Percentiles rank a stretch among this genome's conserved stretches.
phyloP scores from a whole-genome alignment of 805 yeast genomes.

The Candida corydali region DNA sequence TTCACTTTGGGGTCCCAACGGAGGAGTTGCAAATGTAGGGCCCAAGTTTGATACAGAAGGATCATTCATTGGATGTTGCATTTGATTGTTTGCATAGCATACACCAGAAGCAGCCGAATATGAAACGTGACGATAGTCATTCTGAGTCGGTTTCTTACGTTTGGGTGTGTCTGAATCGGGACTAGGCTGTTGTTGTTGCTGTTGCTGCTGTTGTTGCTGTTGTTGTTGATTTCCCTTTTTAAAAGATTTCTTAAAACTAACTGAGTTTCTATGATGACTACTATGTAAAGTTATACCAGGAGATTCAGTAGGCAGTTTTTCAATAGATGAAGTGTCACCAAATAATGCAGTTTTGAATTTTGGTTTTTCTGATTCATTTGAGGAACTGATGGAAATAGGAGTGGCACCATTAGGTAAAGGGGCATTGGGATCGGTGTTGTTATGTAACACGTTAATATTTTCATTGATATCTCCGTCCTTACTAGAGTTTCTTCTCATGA shows the following conservation, averaged over 20 bases:
- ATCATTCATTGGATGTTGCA: conserved; percentile 20
- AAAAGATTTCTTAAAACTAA: conserved; percentile 3
- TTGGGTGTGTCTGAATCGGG: conserved; percentile 6
- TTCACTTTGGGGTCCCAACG: conserved; percentile 23
- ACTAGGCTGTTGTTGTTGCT: too few relatives aligned
- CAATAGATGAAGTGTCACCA: conserved; percentile 5
- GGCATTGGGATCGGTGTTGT: conserved; percentile 49
- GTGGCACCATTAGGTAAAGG: conserved; percentile 32
- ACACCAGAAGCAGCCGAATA: conserved; percentile 60
- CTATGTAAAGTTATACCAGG: conserved; percentile 14
- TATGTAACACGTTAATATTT: conserved; percentile 48
- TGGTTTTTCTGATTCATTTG: conserved; percentile 8
- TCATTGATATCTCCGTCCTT: conserved; percentile 32
- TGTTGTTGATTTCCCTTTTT: conserved; percentile 5
- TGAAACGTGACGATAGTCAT: conserved; percentile 46
- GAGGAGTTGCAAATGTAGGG: conserved; percentile 67
- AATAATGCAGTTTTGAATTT: conserved; percentile 13
- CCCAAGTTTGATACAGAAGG: conserved; percentile 50
- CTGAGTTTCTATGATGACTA: conserved; percentile 9
- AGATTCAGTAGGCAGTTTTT: conserved; percentile 17
- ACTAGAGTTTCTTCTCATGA: conserved; percentile 27
- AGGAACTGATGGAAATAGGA: conserved; percentile 1
- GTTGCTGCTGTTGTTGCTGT: too few relatives aligned
- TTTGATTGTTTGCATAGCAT: conserved; percentile 54
- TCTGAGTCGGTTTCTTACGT: background rate